These are phyloP conservation scores for Paecilomyces variotii DNA, from an alignment of 2,329 filamentous ascomycete species.

Conservation along the genomic window DNA sequence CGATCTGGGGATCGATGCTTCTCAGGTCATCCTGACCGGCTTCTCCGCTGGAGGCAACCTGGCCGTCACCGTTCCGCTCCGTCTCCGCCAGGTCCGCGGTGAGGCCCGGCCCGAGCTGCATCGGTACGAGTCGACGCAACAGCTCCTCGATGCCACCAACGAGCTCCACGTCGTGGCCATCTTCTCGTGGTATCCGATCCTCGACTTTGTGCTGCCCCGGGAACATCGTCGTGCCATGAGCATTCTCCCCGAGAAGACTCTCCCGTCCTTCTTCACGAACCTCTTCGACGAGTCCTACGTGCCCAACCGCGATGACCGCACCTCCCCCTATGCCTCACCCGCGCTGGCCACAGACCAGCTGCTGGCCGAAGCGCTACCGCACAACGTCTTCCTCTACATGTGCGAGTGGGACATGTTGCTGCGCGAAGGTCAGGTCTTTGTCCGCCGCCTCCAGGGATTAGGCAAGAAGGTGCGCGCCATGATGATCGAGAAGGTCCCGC, in stretches of 20 bases:
- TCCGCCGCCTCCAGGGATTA: conserved; percentile 31
- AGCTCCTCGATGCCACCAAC: conserved; percentile 27
- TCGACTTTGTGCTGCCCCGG: conserved; percentile 55
- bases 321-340: conserved; percentile 53
- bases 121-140: conserved; percentile 25
- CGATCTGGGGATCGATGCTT: conserved; percentile 49
- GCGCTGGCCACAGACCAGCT: conserved; percentile 48
- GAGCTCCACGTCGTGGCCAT: conserved; percentile 48
- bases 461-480: conserved; percentile 39
- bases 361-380: conserved; percentile 46
- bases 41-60: conserved; percentile 59
- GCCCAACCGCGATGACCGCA: conserved; percentile 40
- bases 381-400: conserved; percentile 54
- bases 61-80: conserved; percentile 53
- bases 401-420: conserved; percentile 62
- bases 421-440: conserved; percentile 46
- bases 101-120: conserved; percentile 13
- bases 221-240: conserved; percentile 50
- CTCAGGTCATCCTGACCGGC: conserved; percentile 51
- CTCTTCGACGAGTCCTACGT: conserved; percentile 44
- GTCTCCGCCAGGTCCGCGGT: conserved; percentile 37
- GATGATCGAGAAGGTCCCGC: conserved; percentile 39
- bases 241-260: conserved; percentile 42
- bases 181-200: conserved; percentile 55
- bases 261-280: conserved; percentile 40